Base-by-base conservation (phyloP, 2,329 filamentous ascomycete species). In the Ceratocystis ficicola region DNA sequence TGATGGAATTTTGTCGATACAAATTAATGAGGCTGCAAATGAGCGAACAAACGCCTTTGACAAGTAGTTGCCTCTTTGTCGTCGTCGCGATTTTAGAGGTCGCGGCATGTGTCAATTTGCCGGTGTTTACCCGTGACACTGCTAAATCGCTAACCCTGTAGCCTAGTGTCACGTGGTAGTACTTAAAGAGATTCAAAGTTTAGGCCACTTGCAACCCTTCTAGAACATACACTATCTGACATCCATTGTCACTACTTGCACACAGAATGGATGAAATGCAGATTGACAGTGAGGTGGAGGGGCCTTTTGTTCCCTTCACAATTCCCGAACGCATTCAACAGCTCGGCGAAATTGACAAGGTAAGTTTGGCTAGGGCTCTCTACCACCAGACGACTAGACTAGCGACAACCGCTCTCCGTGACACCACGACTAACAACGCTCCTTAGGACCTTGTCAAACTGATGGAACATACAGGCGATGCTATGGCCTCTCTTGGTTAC, bases 271-370 rank as follows among this genome's bases (percentile, higher is more conserved):
- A 65, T 17, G 44, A 60, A 15, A 63, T 63, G 62, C 62, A 63
- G 32, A 32, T 63, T 32, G 62, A 63, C 17, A 50, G 8, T n/a
- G 44, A 20, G 25, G n/a, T 44, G 22, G 59, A 63, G 20, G 60
- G 44, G 8, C 12, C 60, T 17, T 44, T 63, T n/a, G 44, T 62
- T 32, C 80, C 81, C n/a, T 88, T 92, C 70, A 88, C 85, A 8
- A 82, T 87, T 44, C 82, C 87, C 50, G 88, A 95, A 73, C 89
- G 88, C 69, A 90, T 95, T 69, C 80, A 86, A 66, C 89, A 95
- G 72, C 83, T 95, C 66, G 87, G 86, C 70, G 84, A 86, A 52
- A 88, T 95, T 70, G 90, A 95, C 76, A 83, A 83, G 72, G 85
- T 86, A 72, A 48, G 67, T 52, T 15, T 3, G 5, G 41, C 17